Base-by-base conservation (phyloP, 2,329 filamentous ascomycete species). In the Clonostachys rosea region DNA sequence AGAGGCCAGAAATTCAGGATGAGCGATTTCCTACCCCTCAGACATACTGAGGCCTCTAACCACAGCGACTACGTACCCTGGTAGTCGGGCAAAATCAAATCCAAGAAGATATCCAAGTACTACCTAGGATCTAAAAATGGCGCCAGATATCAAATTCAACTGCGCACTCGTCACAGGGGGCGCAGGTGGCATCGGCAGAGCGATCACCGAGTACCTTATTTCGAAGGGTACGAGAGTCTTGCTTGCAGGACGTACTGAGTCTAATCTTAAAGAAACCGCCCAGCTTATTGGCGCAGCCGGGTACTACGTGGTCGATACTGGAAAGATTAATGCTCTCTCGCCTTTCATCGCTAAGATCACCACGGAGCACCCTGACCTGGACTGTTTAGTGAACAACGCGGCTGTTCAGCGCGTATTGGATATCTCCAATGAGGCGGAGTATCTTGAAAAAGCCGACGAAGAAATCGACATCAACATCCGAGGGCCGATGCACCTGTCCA, bases 351-450 rank as follows among this genome's bases (percentile, higher is more conserved):
- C 67, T 40, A 66, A 65, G 14, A 56, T 82, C 40, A 71, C 66
- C 4, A 52, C 50, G 3, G 70, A 79, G 6, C 73, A 82, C 53
- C 76, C 58, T 1, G 59, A 61, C 2, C 57, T 82, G 3, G 78
- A 83, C 59, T 82, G 77, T 52, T 56, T 83, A 1, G 64, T 83
- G 56, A 83, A 82, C 62, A 82, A 83, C 47, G 78, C 78, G 0
- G 78, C 78, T 3, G 74, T 82, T 0, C 78, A 83, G 56, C 62
- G 76, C 3, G 79, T 76, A 0, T 66, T 83, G 2, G 59, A 75
- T 14, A 64, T 78, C 1, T 30, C 59, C 8, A 59, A 62, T 37
- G 67, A 67, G 18, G 55, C 60, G 0, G 66, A 73, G 30, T 74
- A 79, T 40, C 63, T 80, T 0, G 20, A 56, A 12, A 75, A 75